Percentiles rank a stretch among this genome's conserved stretches.
phyloP scores from a whole-genome alignment of 768 basidiomycete species.

The Macrolepiota fuliginosa region DNA sequence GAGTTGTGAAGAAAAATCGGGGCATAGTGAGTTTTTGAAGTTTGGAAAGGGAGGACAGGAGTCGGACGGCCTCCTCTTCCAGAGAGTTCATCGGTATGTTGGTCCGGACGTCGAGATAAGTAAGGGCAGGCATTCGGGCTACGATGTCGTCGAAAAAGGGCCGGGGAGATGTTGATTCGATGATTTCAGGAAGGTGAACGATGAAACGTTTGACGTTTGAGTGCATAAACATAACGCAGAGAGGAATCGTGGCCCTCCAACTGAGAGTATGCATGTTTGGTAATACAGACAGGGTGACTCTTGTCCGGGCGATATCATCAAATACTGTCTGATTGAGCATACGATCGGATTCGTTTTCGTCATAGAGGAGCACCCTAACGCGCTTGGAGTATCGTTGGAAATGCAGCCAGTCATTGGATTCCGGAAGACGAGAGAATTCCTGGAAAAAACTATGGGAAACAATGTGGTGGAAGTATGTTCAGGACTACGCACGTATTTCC shows the following conservation, averaged over 20 bases:
- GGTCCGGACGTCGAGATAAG: slow-evolving; percentile 6
- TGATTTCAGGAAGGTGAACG: slow-evolving; percentile 7
- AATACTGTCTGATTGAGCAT: slow-evolving; percentile 1
- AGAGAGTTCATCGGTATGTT: slow-evolving; percentile 7
- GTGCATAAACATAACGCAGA: slow-evolving; percentile 17
- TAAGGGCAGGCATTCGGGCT: slow-evolving; percentile 13
- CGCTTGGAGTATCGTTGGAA: slow-evolving; percentile 22
- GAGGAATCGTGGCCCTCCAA: slow-evolving; percentile 14
- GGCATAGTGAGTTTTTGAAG: slow-evolving; percentile 11
- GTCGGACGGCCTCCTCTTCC: slow-evolving; percentile 2
- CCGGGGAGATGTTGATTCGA: not conserved
- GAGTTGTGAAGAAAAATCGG: slow-evolving; percentile 9
- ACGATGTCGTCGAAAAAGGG: slow-evolving; percentile 11
- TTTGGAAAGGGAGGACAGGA: slow-evolving; percentile 3
- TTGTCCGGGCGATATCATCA: slow-evolving; percentile 13
- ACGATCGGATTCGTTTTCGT: not conserved
- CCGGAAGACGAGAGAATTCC: slow-evolving; percentile 17
- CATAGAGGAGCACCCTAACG: slow-evolving; percentile 21
- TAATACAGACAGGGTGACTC: slow-evolving; percentile 9
- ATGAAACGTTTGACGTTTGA: slow-evolving; percentile 10
- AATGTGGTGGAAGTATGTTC: not conserved
- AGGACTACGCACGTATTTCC: not conserved
- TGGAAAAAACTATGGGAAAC: not conserved
- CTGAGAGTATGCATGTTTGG: slow-evolving; percentile 15
- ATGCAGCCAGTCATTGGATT: slow-evolving; percentile 17